Conservation (phyloP, 139 green algal genomes). For the Tetradesmus lagerheimii region DNA sequence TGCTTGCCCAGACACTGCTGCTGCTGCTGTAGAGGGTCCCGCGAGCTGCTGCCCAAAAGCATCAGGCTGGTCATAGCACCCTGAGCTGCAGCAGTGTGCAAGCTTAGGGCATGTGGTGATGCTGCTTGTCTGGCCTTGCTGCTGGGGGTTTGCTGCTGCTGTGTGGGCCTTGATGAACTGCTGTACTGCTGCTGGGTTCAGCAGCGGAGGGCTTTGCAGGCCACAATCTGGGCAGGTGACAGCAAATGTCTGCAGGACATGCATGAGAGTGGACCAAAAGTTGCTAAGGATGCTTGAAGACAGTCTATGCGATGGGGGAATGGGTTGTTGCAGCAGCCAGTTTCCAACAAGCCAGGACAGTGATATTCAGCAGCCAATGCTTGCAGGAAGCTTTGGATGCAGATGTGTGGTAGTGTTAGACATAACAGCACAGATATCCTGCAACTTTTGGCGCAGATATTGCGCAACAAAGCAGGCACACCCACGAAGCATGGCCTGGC, state of each 20-base stretch:
- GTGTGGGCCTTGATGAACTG: not conserved
- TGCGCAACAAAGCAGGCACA: too few species aligned
- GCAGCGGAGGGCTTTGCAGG: not conserved
- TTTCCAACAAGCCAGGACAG: too few species aligned
- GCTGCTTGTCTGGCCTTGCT: conserved; percentile 10
- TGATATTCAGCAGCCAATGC: too few species aligned
- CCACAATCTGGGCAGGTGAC: conserved; percentile 15
- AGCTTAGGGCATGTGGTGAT: not conserved
- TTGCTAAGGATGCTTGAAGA: too few species aligned
- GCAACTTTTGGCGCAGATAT: too few species aligned
- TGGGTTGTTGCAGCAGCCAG: too few species aligned
- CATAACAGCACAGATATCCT: too few species aligned
- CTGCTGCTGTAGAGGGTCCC: not conserved
- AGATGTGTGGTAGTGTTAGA: too few species aligned
- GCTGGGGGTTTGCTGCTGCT: not conserved
- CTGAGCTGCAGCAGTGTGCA: not conserved
- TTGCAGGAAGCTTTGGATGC: too few species aligned
- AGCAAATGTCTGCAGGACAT: not conserved
- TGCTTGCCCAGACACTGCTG: not conserved
- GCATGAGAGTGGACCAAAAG: too few species aligned
- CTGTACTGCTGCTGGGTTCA: not conserved
- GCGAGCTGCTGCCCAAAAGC: not conserved
- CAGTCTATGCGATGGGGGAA: too few species aligned
- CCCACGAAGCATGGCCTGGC: too few species aligned
- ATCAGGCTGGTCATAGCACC: not conserved